Evolutionary conservation across 2,329 filamentous ascomycete genomes (phyloP).

Genomic region (Pezicula radicicola): DNA sequence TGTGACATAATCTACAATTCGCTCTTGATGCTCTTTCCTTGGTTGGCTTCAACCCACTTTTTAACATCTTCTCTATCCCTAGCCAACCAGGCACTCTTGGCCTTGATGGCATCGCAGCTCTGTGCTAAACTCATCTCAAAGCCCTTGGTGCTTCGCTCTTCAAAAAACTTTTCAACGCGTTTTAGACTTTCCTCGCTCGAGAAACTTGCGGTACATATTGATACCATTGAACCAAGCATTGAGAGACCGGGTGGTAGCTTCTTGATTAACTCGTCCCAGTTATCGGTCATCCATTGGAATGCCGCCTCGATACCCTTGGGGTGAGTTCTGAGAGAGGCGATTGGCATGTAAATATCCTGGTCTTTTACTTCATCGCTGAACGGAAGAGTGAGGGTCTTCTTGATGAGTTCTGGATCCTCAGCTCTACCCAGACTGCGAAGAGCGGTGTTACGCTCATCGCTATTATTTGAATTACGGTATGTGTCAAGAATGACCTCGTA

Average conservation of each 20-base stretch:
- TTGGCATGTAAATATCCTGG: slow-evolving; percentile 90
- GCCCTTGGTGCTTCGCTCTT: slow-evolving; percentile 76
- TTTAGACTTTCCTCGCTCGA: slow-evolving; percentile 72
- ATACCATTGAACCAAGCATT: slow-evolving; percentile 82
- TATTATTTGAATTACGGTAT: slow-evolving; percentile 71
- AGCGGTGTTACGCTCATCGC: slow-evolving; percentile 89
- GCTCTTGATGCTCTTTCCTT: slow-evolving; percentile 23
- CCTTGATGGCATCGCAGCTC: slow-evolving; percentile 77
- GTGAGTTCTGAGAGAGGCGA: slow-evolving; percentile 74
- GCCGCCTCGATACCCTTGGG: slow-evolving; percentile 75
- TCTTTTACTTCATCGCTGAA: slow-evolving; percentile 83
- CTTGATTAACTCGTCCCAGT: slow-evolving; percentile 82
- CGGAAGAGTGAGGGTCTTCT: slow-evolving; percentile 74
- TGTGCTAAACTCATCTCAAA: slow-evolving; percentile 90
- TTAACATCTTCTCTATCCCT: slow-evolving; percentile 77
- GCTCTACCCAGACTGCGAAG: slow-evolving; percentile 80
- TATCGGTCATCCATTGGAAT: slow-evolving; percentile 79
- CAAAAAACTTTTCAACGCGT: slow-evolving; percentile 78
- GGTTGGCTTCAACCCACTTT: slow-evolving; percentile 64
- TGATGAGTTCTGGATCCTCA: slow-evolving; percentile 73
- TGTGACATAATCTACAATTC: slow-evolving; percentile 20
- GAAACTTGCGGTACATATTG: slow-evolving; percentile 79
- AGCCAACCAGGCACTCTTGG: slow-evolving; percentile 79
- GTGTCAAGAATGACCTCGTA: slow-evolving; percentile 76
- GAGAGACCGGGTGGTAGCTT: slow-evolving; percentile 82